phyloP scores from a whole-genome alignment of 2,329 filamentous ascomycete species.

The Fusarium chaquense region DNA sequence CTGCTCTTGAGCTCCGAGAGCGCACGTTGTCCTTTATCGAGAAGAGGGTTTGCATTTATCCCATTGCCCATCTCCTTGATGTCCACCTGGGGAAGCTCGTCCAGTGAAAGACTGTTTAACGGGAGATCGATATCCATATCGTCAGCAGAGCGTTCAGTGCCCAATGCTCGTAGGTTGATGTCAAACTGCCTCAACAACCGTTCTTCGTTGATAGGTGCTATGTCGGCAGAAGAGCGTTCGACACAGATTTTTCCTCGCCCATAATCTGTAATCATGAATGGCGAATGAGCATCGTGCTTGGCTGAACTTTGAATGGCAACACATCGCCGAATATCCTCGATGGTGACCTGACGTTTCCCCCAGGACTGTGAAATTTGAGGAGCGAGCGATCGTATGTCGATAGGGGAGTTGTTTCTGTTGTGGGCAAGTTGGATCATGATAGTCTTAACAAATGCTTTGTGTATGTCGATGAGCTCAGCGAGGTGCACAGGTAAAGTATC shows the following conservation, averaged over 20 bases:
- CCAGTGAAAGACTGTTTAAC: constrained; percentile 62
- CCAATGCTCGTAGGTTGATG: constrained; percentile 65
- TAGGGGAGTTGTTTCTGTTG: constrained; percentile 71
- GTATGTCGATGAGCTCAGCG: constrained; percentile 71
- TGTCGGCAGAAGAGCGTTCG: constrained; percentile 61
- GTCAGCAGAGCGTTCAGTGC: constrained; percentile 35
- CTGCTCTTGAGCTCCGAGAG: constrained; percentile 76
- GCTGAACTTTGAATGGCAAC: constrained; percentile 69
- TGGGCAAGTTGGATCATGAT: constrained; percentile 77
- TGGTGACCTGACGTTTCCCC: constrained; percentile 76
- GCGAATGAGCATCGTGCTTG: constrained; percentile 50
- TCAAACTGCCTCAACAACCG: constrained; percentile 67
- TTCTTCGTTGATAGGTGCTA: constrained; percentile 61
- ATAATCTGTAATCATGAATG: constrained; percentile 63
- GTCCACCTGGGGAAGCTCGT: constrained; percentile 55
- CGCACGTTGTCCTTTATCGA: constrained; percentile 75
- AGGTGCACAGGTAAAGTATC: constrained; percentile 63
- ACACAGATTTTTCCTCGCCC: constrained; percentile 69
- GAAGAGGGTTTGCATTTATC: constrained; percentile 65
- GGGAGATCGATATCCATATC: constrained; percentile 46
- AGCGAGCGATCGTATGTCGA: constrained; percentile 71
- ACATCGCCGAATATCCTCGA: constrained; percentile 74
- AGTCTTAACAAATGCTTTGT: constrained; percentile 75
- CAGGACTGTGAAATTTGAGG: constrained; percentile 75
- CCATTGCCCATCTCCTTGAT: constrained; percentile 50